Evolutionary conservation across 1,139 yeast genomes (phyloP).

Genomic region (Wickerhamomyces sp.): DNA sequence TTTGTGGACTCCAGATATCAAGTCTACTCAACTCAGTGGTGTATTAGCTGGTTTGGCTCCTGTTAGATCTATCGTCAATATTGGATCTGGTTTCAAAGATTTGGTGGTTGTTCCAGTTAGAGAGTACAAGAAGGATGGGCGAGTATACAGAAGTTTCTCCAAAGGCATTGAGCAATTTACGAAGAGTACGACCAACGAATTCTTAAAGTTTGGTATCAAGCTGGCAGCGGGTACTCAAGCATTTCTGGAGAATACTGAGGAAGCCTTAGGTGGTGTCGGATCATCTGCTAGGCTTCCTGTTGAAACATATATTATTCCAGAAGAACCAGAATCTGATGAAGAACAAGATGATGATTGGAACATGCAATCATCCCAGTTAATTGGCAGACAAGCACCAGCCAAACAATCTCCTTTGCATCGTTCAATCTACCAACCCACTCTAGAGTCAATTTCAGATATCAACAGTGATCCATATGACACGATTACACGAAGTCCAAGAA

Average conservation of each 20-base stretch:
- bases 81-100: slow-evolving; percentile 76
- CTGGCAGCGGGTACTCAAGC: slow-evolving; percentile 88
- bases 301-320: slow-evolving; percentile 7
- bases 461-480: slow-evolving; percentile 3
- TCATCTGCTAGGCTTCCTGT: slow-evolving; percentile 17
- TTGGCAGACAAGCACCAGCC: slow-evolving; percentile 21
- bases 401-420: slow-evolving; percentile 16
- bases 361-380: slow-evolving; percentile 24
- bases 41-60: slow-evolving; percentile 84
- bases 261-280: slow-evolving; percentile 66
- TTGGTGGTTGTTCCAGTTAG: slow-evolving; percentile 67
- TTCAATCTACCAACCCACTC: slow-evolving; percentile 20
- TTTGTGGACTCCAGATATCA: slow-evolving; percentile 85
- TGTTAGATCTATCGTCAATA: slow-evolving; percentile 65
- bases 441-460: slow-evolving; percentile 21
- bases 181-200: slow-evolving; percentile 73
- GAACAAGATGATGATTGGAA: slow-evolving; percentile 25
- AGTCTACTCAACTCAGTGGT: slow-evolving; percentile 69
- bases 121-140: slow-evolving; percentile 71
- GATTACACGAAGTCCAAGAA: background rate
- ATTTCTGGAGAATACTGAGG: slow-evolving; percentile 75
- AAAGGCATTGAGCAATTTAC: slow-evolving; percentile 78
- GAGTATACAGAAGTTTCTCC: slow-evolving; percentile 64
- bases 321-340: slow-evolving; percentile 23
- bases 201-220: slow-evolving; percentile 78